A percentile compares a stretch with the other conserved stretches of the same genome.
phyloP scores from a whole-genome alignment of 2,329 filamentous ascomycete species.

The Bipolaris bicolor region DNA sequence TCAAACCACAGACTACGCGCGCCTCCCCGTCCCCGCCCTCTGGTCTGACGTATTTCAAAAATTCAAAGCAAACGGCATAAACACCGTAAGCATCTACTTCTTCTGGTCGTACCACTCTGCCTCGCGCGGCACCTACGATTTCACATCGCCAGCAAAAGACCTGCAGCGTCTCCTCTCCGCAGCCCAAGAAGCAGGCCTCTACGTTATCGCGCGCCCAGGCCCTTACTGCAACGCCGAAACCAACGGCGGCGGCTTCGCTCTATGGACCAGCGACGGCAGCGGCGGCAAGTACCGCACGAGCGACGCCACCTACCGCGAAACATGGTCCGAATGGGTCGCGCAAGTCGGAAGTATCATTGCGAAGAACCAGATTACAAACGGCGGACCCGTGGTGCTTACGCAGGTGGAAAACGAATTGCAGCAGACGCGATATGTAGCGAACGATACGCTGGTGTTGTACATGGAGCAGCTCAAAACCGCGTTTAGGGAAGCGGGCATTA shows the following conservation, averaged over 20 bases:
- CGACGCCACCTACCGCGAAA: conserved; percentile 53
- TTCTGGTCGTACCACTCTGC: conserved; percentile 59
- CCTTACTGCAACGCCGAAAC: conserved; percentile 62
- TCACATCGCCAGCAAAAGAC: conserved; percentile 59
- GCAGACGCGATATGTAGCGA: conserved; percentile 52
- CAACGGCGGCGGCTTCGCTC: conserved; percentile 55
- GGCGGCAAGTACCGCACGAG: conserved; percentile 53
- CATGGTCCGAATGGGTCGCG: conserved; percentile 57
- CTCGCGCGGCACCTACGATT: conserved; percentile 56
- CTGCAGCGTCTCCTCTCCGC: conserved; percentile 59
- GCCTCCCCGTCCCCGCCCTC: conserved; percentile 61
- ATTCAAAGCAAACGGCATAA: conserved; percentile 60
- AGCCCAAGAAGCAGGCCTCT: conserved; percentile 59
- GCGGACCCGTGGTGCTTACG: conserved; percentile 59
- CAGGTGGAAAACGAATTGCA: conserved; percentile 63
- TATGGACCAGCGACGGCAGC: conserved; percentile 57
- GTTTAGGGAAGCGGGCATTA: conserved; percentile 55
- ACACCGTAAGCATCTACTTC: conserved; percentile 58
- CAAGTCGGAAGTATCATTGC: conserved; percentile 57
- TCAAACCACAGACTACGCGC: conserved; percentile 51
- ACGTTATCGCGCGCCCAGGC: conserved; percentile 59
- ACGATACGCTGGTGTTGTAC: conserved; percentile 57
- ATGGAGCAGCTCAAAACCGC: conserved; percentile 60
- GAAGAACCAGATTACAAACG: conserved; percentile 58
- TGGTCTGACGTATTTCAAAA: conserved; percentile 63